Conservation (phyloP, 2,329 filamentous ascomycete genomes). For the Penicillium sp. region DNA sequence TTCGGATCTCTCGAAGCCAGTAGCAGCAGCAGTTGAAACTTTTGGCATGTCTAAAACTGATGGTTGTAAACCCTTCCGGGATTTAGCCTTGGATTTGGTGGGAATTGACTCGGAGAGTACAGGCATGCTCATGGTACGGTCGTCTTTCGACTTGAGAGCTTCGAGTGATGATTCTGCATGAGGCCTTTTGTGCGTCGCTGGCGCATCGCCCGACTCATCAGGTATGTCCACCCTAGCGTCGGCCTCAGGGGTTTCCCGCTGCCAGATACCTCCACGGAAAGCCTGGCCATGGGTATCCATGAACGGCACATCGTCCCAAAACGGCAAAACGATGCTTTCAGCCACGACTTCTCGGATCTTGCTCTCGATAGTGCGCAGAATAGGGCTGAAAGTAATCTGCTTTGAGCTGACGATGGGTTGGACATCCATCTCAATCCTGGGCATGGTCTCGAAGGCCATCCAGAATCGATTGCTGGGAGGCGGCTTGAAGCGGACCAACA, state of each 20-base stretch:
- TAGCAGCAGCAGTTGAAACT: constrained; percentile 27
- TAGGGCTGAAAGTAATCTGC: constrained; percentile 92
- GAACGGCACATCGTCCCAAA: constrained; percentile 96
- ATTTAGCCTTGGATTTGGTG: constrained; percentile 28
- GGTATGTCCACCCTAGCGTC: constrained; percentile 41
- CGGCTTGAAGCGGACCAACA: constrained; percentile 85
- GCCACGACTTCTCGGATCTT: constrained; percentile 91
- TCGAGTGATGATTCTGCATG: constrained; percentile 27
- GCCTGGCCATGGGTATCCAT: constrained; percentile 75
- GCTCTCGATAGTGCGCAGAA: constrained; percentile 90
- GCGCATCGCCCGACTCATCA: constrained; percentile 34
- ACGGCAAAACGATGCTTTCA: constrained; percentile 86
- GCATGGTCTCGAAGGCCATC: constrained; percentile 92
- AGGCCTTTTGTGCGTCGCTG: constrained; percentile 23
- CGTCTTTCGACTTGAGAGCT: constrained; percentile 35
- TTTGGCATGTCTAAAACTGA: constrained; percentile 24
- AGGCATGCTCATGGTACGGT: constrained; percentile 39
- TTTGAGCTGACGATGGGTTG: constrained; percentile 93
- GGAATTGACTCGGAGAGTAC: constrained; percentile 30
- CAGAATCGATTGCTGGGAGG: constrained; percentile 95
- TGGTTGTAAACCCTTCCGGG: constrained; percentile 33
- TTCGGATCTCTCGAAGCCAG: constrained; percentile 37
- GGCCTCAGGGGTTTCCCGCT: constrained; percentile 48
- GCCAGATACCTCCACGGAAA: constrained; percentile 85
- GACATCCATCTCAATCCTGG: constrained; percentile 90